Base-by-base conservation (phyloP, 345 rosid species). In the Mercurialis annua region DNA sequence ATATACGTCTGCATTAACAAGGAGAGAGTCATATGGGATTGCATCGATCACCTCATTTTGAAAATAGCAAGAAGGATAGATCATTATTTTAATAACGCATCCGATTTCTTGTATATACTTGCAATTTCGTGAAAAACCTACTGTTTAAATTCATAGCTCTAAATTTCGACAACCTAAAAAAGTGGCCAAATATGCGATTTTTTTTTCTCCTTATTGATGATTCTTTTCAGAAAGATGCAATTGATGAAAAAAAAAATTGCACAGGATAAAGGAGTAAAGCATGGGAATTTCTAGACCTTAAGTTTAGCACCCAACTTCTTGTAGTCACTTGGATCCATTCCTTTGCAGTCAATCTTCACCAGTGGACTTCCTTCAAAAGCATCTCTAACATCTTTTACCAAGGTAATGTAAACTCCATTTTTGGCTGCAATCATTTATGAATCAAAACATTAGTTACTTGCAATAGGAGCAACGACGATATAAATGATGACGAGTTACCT, bases 301-400 rank as follows among this genome's bases (percentile, higher is more conserved):
- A 93, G 97, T 79, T 89, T 93, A 66, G 98, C 96, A 68, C 97
- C 97, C 67, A 93, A 71, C 72, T 90, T 93, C 84, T 90, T 93
- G 82, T 90, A 88, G 67, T 93, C 97, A 66, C 87, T 85, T 44
- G 92, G 85, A 60, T 90, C 83, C 90, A 93, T 67, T 38, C 91
- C 98, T 66, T 65, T 67, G 84, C 97, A 90, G 59, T 93, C 82
- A 11, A 93, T 69, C 89, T 85, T 93, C 80, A 81, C 98, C 78
- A 93, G 79, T 2, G 78, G 74, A 81, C 96, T 81, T 78, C 84
- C 88, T 83, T 93, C 98, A 52, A 93, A 90, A 66, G 94, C 97
- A 79, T 81, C 78, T 74, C 84, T 86, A 55, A 90, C 96, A 76
- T 93, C 98, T 77, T 69, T 85, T 47, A 89, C 87, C 51, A 93